Percentiles rank a stretch among this genome's conserved stretches.
Evolutionary conservation across 306 rosid species (phyloP).

Genomic region (Lagenaria siceraria): DNA sequence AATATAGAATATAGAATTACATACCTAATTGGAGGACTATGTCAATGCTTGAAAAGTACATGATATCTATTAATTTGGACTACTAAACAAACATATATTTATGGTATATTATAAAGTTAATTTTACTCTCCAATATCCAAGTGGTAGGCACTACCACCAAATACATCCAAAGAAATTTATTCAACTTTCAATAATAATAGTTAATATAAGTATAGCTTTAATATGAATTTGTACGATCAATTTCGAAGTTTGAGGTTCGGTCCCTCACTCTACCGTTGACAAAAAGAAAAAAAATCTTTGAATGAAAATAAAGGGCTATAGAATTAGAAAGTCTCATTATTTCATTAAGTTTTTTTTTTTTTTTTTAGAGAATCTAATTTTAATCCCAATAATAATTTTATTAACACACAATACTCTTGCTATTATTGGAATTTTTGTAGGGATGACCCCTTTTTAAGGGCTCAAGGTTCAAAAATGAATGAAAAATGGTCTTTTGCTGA

Average conservation of each 20-base stretch:
- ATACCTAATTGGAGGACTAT: not conserved
- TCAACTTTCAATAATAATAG: not conserved
- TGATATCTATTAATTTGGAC: not conserved
- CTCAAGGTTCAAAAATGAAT: too few relatives aligned
- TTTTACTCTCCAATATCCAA: not conserved
- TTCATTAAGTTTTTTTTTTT: not conserved
- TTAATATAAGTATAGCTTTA: too few relatives aligned
- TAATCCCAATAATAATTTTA: not conserved
- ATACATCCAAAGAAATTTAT: not conserved
- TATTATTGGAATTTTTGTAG: too few relatives aligned
- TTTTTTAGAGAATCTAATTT: not conserved
- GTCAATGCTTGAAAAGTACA: not conserved
- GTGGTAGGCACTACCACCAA: slow-evolving; percentile 3
- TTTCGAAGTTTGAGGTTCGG: too few relatives aligned
- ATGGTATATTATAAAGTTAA: not conserved
- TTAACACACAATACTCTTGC: too few relatives aligned
- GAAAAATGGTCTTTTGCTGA: too few relatives aligned
- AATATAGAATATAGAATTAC: not conserved
- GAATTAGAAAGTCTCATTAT: not conserved
- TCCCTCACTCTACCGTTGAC: too few relatives aligned
- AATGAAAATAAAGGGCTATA: not conserved
- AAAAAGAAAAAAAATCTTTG: too few relatives aligned
- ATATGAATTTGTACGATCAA: too few relatives aligned
- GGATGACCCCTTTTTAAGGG: too few relatives aligned
- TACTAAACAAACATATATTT: not conserved